Conservation (phyloP, 495 filamentous ascomycete species). For the Xylaria acuta region DNA sequence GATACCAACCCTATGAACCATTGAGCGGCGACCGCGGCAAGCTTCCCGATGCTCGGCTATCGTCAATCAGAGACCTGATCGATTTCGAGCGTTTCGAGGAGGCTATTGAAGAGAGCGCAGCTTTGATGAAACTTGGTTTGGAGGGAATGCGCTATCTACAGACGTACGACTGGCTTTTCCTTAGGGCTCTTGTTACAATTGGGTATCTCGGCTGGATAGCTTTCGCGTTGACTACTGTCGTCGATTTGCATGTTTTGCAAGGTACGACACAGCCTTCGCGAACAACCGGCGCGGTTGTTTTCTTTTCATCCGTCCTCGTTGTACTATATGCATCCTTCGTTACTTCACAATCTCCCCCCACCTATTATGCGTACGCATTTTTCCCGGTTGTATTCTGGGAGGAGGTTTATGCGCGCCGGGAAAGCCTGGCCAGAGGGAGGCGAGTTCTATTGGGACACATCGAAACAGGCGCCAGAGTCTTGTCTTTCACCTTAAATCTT, state of each 20-base stretch:
- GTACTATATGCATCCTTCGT: slow-evolving; percentile 78
- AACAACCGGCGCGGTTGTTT: slow-evolving; percentile 61
- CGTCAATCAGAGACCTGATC: slow-evolving; percentile 71
- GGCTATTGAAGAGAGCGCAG: slow-evolving; percentile 76
- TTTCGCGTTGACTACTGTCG: slow-evolving; percentile 89
- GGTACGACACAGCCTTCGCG: slow-evolving; percentile 71
- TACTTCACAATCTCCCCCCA: slow-evolving; percentile 77
- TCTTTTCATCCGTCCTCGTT: slow-evolving; percentile 78
- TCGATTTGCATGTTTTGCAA: slow-evolving; percentile 88
- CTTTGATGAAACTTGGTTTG: slow-evolving; percentile 76
- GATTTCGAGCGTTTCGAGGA: slow-evolving; percentile 68
- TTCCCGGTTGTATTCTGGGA: slow-evolving; percentile 98
- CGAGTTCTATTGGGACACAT: slow-evolving; percentile 73
- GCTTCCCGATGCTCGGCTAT: slow-evolving; percentile 71
- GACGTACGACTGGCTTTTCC: slow-evolving; percentile 96
- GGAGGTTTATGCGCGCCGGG: slow-evolving; percentile 83
- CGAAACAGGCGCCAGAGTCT: slow-evolving; percentile 58
- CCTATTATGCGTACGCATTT: slow-evolving; percentile 90
- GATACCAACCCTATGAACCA: slow-evolving; percentile 73
- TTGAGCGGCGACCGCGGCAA: slow-evolving; percentile 63
- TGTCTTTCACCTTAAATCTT: slow-evolving; percentile 66
- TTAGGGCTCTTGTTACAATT: slow-evolving; percentile 87
- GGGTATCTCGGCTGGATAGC: slow-evolving; percentile 98
- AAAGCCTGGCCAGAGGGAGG: slow-evolving; percentile 70
- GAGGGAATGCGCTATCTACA: slow-evolving; percentile 93